Base-by-base conservation (phyloP, 2,329 filamentous ascomycete species). In the Calonectria montana region DNA sequence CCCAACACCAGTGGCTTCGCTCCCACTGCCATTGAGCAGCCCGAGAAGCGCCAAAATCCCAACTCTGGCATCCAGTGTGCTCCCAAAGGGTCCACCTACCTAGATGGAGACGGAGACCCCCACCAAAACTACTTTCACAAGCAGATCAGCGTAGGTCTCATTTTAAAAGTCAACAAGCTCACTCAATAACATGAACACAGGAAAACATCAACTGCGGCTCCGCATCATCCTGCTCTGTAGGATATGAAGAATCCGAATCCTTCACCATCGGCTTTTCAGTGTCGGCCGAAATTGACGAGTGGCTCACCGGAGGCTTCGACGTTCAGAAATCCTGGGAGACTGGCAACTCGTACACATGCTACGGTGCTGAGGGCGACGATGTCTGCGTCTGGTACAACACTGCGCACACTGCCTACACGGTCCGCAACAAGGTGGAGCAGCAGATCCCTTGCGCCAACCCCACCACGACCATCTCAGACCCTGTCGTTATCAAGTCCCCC, bases 311-410 rank as follows among this genome's bases (percentile, higher is more conserved):
- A 5, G 61, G 67, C 25, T 70, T 70, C 43, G 39, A 41, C 21
- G 50, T 65, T 15, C 23, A 41, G 3, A 65, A 70, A 43, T 59
- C 50, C n/a, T 70, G 67, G 67, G 43, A 47, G 37, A 70, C 67
- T 9, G 61, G 67, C 27, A 65, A 69, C 61, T 31, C 41, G 4
- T 69, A 69, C 67, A 69, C 27, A 1, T 69, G 67, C 50, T 39
- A 41, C 41, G 67, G 67, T 2, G 61, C 21, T 16, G 23, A 29
- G 18, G 67, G 67, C 23, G 67, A 69, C 29, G 61, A 65, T 4
- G 50, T 69, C 2, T 69, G 67, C 29, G 45, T 69, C 12, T 69
- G 67, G 67, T 65, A 69, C 43, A 69, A 69, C 16, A 69, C 61
- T n/a, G 67, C 67, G 18, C 67, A 69, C 61, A 69, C 67, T 29